Base-by-base conservation (phyloP, 495 filamentous ascomycete species). In the Penicillium bialowiezense region DNA sequence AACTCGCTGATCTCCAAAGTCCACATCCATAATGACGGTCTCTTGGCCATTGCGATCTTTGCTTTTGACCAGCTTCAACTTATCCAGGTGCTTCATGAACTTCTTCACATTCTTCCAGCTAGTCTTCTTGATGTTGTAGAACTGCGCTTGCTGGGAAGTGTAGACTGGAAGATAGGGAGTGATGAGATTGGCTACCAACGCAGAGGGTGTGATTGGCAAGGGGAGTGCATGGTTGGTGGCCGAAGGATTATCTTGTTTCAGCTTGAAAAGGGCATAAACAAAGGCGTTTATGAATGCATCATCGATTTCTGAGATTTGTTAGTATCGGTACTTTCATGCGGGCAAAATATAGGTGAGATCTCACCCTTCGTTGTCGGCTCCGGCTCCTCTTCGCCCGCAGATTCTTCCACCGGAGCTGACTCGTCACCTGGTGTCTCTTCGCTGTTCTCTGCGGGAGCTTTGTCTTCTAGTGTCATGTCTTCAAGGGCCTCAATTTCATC, bases 61-160 rank as follows among this genome's bases (percentile, higher is more conserved):
- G 26, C 74, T 77, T 53, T 81, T 86, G 34, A 88, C 62, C 10
- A 87, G 60, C 5, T 72, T 59, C 42, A 80, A 67, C 58, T 87
- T 88, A 59, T 88, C 86, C 7, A 89, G 64, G 26, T 77, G 64
- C 60, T 88, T 89, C 64, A 89, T 81, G 62, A 88, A 88, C 50
- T 88, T 89, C 50, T 82, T 84, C 34, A 83, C 75, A 45, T 81
- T 88, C 65, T 89, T 89, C 78, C 84, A 87, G 62, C 78, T 85
- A 5, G 85, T 85, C 65, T 86, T 89, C 68, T 88, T 89, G 60
- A 89, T 84, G 54, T 81, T 78, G 26, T 88, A 75, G 18, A 71
- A 80, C 20, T 81, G 74, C 10, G 76, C 70, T 59, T 82, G 74
- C 18, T 74, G 70, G 7, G 72, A 67, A 9, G 72, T 77, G 56